Conservation (phyloP, 2,329 filamentous ascomycete genomes). For the Monilinia fructigena region DNA sequence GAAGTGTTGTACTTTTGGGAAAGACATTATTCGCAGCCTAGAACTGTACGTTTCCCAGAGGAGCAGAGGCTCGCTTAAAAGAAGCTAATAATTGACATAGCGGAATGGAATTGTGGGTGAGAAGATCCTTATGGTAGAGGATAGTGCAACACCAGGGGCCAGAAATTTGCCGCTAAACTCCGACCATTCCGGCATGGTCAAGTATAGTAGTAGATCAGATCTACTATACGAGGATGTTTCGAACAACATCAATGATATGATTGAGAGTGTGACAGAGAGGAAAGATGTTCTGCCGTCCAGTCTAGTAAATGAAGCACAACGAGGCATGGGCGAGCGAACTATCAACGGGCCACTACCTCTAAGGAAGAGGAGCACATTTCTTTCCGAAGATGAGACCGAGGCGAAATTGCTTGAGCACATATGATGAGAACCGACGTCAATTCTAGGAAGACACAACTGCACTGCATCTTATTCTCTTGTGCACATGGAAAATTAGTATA, state of each 20-base stretch:
- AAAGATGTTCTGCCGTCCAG: neutral
- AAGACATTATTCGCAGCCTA: conserved; percentile 3
- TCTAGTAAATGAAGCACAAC: neutral
- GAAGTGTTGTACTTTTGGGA: conserved; percentile 23
- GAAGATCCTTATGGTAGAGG: conserved; percentile 12
- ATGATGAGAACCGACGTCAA: neutral
- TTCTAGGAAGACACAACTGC: too few relatives aligned
- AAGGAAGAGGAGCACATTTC: neutral
- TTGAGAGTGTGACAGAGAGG: neutral
- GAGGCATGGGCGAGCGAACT: neutral
- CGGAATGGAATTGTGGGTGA: neutral
- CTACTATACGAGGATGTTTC: conserved; percentile 13
- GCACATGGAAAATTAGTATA: neutral
- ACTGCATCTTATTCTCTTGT: neutral
- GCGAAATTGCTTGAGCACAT: neutral
- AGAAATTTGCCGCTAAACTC: conserved; percentile 7
- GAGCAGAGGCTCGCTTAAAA: neutral
- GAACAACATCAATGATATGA: conserved; percentile 11
- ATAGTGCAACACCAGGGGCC: conserved; percentile 14
- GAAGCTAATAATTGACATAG: neutral
- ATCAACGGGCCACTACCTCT: neutral
- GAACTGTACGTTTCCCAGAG: neutral
- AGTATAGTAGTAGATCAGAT: conserved; percentile 10
- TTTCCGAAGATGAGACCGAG: neutral
- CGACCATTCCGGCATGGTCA: conserved; percentile 22